Evolutionary conservation across 1,139 yeast species (phyloP), one percentile per base, ranked within the genome.

Genomic region (Geotrichum bryndzae): DNA sequence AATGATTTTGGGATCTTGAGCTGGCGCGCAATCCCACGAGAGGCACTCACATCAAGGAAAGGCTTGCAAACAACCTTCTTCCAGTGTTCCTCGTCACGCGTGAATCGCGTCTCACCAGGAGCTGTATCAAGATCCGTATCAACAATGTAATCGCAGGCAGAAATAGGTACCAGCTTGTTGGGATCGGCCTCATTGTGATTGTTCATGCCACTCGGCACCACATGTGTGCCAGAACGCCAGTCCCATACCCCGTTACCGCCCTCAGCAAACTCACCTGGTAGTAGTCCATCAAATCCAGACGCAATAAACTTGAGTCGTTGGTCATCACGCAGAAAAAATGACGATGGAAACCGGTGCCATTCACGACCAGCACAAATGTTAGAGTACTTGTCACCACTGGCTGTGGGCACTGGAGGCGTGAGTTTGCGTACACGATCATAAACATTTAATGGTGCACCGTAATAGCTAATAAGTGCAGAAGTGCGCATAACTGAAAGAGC

Each of bases 271-370:
- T 89, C 95, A 1, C 96, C 96, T 0, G 98, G 99, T 54, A 92
- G 77, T 63, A 92, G 77, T 0, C 98, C 98, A 70, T 86, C 84
- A 73, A 92, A 92, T 1, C 95, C 96, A 63, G 91, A 86, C 63
- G 79, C 78, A 8, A 89, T 84, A 72, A 90, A 92, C 67, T 78
- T 78, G 35, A 90, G 75, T 65, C 97, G 77, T 63, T 79, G 78
- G 63, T 82, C 76, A 46, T 81, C 79, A 1, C 88, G 87, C 29
- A 92, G 76, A 70, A 91, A 89, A 72, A 90, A 88, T 0, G 97
- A 91, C 1, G 88, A 85, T 13, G 98, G 97, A 75, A 79, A 92
- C 70, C 94, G 89, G 70, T 90, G 90, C 97, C 98, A 92, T 75
- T 94, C 98, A 64, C 96, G 82, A 1, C 97, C 97, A 27, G 89